Percentiles rank a stretch among this genome's conserved stretches.
Conservation (phyloP, 176 grass and related monocot species). For the Cocos nucifera region DNA sequence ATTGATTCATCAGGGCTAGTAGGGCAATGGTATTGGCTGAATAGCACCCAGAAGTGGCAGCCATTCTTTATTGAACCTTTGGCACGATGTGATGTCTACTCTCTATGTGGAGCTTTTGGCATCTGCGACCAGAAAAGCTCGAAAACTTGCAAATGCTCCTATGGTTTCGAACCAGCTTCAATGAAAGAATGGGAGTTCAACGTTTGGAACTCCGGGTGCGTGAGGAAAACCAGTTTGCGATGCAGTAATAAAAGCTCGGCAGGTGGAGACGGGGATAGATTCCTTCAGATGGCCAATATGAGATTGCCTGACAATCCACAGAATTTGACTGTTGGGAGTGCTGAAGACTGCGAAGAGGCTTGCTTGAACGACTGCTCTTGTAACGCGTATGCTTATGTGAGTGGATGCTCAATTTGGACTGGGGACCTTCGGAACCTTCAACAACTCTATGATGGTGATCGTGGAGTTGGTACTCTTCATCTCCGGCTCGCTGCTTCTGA, state of each 20-base stretch:
- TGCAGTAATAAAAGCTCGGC: background rate
- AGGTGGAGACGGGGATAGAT: constrained; percentile 20
- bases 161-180: constrained; percentile 8
- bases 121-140: constrained; percentile 20
- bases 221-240: constrained; percentile 21
- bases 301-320: constrained; percentile 26
- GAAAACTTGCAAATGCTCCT: constrained; percentile 3
- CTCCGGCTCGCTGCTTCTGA: constrained; percentile 20
- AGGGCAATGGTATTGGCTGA: no score
- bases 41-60: no score
- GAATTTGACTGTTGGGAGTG: background rate
- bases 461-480: constrained; percentile 14
- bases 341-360: constrained; percentile 19
- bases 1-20: no score
- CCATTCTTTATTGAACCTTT: no score
- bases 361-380: constrained; percentile 39
- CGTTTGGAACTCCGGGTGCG: constrained; percentile 23
- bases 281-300: constrained; percentile 24
- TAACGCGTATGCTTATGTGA: constrained; percentile 17
- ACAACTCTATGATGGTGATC: constrained; percentile 14
- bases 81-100: no score
- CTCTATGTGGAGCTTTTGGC: constrained; percentile 20
- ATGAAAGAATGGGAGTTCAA: constrained; percentile 11
- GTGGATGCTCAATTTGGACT: constrained; percentile 21
- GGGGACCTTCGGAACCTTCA: constrained; percentile 10